These are phyloP conservation scores for Moesziomyces sp. DNA, from an alignment of 1,284 basidiomycete genomes.

Conservation along the genomic window DNA sequence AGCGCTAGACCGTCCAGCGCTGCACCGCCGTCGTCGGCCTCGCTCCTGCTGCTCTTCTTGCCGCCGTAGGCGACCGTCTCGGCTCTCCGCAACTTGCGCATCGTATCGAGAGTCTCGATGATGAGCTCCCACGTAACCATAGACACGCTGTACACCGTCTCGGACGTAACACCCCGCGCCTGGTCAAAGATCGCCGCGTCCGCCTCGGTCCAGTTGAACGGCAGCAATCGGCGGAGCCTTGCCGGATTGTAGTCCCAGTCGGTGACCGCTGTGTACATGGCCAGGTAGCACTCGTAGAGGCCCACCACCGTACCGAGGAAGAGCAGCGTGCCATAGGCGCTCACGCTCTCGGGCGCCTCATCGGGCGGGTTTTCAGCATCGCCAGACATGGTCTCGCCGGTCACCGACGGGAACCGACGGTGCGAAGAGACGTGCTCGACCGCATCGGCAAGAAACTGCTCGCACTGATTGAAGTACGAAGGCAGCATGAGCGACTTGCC, in stretches of 20 bases:
- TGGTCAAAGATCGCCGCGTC: conserved; percentile 31
- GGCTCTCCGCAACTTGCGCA: conserved; percentile 40
- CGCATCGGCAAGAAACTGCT: conserved; percentile 44
- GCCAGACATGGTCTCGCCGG: conserved; percentile 19
- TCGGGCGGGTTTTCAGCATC: conserved; percentile 23
- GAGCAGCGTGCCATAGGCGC: conserved; percentile 18
- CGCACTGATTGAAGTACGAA: conserved; percentile 48
- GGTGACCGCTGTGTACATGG: conserved; percentile 38
- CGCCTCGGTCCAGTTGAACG: conserved; percentile 31
- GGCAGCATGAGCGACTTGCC: conserved; percentile 49
- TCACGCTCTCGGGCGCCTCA: conserved; percentile 11
- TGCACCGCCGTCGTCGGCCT: conserved; percentile 34
- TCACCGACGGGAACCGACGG: conserved; percentile 35
- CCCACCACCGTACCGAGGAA: conserved; percentile 26
- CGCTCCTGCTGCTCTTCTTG: conserved; percentile 25
- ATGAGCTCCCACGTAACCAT: conserved; percentile 43
- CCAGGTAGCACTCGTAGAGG: conserved; percentile 37
- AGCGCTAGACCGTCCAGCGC: conserved; percentile 42
- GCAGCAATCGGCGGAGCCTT: conserved; percentile 26
- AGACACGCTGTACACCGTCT: conserved; percentile 36
- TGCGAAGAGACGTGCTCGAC: conserved; percentile 38
- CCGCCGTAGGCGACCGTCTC: conserved; percentile 27
- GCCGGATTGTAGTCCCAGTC: conserved; percentile 51
- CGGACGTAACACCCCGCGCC: conserved; percentile 20
- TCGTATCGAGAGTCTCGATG: conserved; percentile 42